A percentile compares a stretch with the other conserved stretches of the same genome.
phyloP scores from a whole-genome alignment of 441 rosid species.

The Populus hybrid region DNA sequence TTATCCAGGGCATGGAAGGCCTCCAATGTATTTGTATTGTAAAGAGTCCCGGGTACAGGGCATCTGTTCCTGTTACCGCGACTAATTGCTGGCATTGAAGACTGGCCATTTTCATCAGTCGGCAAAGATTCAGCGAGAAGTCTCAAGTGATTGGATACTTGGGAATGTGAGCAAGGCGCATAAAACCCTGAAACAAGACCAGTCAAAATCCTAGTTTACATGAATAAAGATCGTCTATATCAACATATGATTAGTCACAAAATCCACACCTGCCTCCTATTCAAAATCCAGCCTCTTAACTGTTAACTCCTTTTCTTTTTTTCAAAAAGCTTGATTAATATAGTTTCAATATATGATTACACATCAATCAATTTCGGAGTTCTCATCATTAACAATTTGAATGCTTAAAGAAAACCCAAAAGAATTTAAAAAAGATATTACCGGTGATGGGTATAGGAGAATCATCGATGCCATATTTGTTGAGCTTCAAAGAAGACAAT shows the following conservation, averaged over 20 bases:
- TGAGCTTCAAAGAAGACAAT: conserved; percentile 82
- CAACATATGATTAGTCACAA: background rate
- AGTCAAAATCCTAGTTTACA: background rate
- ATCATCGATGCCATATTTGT: conserved; percentile 82
- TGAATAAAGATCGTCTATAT: background rate
- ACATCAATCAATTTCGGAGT: background rate
- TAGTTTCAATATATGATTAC: background rate
- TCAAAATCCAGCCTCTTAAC: background rate
- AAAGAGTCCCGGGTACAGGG: conserved; percentile 73
- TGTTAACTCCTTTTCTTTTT: background rate
- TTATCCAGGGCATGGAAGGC: conserved; percentile 63
- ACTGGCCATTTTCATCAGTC: conserved; percentile 34
- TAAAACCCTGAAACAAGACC: conserved; percentile 57
- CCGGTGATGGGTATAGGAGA: conserved; percentile 81
- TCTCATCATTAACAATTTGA: background rate
- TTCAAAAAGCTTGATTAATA: background rate
- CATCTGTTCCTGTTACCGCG: conserved; percentile 75
- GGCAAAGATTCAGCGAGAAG: conserved; percentile 73
- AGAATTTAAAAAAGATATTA: conserved; percentile 6
- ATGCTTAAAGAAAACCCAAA: background rate
- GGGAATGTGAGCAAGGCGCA: conserved; percentile 89
- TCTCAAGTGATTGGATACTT: conserved; percentile 67
- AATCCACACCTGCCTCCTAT: background rate
- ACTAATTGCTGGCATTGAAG: conserved; percentile 21
- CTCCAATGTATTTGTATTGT: conserved; percentile 82